Evolutionary conservation across 371 early-diverging fungal genomes (phyloP).

Genomic region (Mortierella sp.): DNA sequence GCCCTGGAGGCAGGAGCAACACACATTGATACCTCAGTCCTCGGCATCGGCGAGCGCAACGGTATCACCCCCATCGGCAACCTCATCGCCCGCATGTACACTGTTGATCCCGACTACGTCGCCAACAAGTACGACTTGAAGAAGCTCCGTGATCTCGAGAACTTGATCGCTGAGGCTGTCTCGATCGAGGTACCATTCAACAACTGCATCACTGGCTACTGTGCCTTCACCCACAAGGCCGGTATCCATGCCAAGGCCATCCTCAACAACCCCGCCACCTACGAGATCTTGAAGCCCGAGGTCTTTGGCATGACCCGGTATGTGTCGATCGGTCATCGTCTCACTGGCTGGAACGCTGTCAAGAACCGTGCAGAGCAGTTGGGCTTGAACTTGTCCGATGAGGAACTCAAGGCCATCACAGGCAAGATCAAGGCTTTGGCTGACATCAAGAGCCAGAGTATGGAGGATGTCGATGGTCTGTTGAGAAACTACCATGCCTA

Average conservation of each 20-base stretch:
- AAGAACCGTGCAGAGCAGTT: constrained; percentile 95
- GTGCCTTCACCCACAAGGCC: constrained; percentile 98
- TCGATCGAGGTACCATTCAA: constrained; percentile 97
- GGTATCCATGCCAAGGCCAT: constrained; percentile 99
- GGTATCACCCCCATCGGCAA: constrained; percentile 97
- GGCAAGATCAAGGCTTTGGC: constrained; percentile 93
- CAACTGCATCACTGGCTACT: constrained; percentile 98
- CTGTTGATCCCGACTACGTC: constrained; percentile 88
- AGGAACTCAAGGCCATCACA: constrained; percentile 92
- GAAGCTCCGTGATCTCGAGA: constrained; percentile 92
- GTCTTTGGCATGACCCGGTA: constrained; percentile 98
- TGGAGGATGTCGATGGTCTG: constrained; percentile 90
- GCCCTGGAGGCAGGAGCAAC: constrained; percentile 97
- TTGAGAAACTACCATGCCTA: constrained; percentile 66
- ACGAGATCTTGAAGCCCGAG: constrained; percentile 96
- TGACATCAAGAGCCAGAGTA: constrained; percentile 88
- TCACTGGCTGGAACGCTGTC: constrained; percentile 99
- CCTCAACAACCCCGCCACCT: constrained; percentile 95
- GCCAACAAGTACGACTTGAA: constrained; percentile 92
- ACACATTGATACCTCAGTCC: constrained; percentile 96
- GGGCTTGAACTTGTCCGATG: constrained; percentile 84
- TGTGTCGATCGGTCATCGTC: constrained; percentile 94
- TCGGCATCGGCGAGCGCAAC: constrained; percentile 98
- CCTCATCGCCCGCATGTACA: constrained; percentile 93
- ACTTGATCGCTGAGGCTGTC: constrained; percentile 94